Evolutionary conservation across 2,329 filamentous ascomycete genomes (phyloP).

Genomic region (Uncinocarpus reesii): DNA sequence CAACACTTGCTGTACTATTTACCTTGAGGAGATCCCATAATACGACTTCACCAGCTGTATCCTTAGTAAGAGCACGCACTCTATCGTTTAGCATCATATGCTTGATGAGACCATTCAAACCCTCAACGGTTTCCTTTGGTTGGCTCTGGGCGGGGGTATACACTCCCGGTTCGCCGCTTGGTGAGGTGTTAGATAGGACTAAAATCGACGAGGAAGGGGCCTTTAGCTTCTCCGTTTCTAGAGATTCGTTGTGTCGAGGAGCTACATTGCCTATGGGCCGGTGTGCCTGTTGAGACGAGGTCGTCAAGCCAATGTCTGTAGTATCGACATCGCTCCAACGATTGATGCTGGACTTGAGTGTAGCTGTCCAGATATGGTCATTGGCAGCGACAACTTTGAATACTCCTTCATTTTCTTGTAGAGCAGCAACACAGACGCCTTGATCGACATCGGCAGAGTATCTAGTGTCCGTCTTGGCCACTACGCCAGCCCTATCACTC

Average conservation of each 20-base stretch:
- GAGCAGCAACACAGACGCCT: constrained; percentile 78
- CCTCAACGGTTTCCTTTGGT: constrained; percentile 77
- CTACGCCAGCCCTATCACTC: constrained; percentile 77
- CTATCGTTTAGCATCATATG: constrained; percentile 85
- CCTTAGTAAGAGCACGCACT: constrained; percentile 76
- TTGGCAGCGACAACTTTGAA: constrained; percentile 52
- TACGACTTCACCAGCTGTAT: constrained; percentile 88
- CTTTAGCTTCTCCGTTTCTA: constrained; percentile 35
- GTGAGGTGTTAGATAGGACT: constrained; percentile 71
- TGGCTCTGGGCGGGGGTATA: constrained; percentile 56
- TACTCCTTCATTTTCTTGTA: constrained; percentile 73
- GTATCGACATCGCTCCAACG: constrained; percentile 83
- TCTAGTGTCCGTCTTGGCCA: constrained; percentile 92
- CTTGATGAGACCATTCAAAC: constrained; percentile 90
- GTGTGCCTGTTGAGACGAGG: constrained; percentile 41
- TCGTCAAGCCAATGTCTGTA: constrained; percentile 50
- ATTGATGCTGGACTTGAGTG: constrained; percentile 82
- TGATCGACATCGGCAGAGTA: constrained; percentile 69
- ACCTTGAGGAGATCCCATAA: constrained; percentile 89
- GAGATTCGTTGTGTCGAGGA: constrained; percentile 23
- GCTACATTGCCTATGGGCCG: constrained; percentile 40
- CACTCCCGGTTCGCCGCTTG: constrained; percentile 47
- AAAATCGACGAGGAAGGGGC: constrained; percentile 71
- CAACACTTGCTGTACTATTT: too few species aligned
- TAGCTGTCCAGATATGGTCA: constrained; percentile 81